phyloP scores from a whole-genome alignment of 2,329 filamentous ascomycete species.

The Seiridium cupressi region DNA sequence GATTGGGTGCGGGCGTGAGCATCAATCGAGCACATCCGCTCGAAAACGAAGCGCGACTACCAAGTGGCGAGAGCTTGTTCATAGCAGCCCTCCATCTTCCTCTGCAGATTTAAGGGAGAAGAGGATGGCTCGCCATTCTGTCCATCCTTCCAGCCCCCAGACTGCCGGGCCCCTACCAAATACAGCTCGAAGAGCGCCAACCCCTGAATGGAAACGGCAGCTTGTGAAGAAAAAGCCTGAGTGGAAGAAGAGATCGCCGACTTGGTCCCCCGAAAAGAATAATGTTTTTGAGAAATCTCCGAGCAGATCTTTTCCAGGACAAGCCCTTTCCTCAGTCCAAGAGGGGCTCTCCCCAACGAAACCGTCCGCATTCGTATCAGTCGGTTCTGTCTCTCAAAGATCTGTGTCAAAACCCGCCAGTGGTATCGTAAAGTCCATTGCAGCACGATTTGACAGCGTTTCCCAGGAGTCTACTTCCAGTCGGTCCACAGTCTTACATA shows the following conservation, averaged over 20 bases:
- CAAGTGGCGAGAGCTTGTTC: conserved; percentile 21
- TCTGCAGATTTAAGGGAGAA: conserved; percentile 20
- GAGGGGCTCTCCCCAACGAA: conserved; percentile 7
- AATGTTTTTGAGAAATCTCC: background rate
- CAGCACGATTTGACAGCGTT: conserved; percentile 48
- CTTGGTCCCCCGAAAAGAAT: conserved; percentile 13
- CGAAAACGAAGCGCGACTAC: conserved; percentile 7
- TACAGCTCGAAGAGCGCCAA: background rate
- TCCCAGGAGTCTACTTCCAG: conserved; percentile 21
- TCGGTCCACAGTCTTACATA: conserved; percentile 5
- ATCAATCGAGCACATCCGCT: too few species aligned
- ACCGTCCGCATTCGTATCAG: conserved; percentile 1
- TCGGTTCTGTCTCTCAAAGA: conserved; percentile 13
- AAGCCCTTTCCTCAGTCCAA: too few species aligned
- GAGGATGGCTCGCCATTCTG: conserved; percentile 17
- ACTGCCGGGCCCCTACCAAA: conserved; percentile 13
- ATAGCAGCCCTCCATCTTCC: conserved; percentile 21
- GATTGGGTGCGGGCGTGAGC: too few species aligned
- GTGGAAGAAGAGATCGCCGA: conserved; percentile 11
- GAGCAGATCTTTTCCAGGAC: background rate
- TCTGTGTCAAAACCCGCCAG: conserved; percentile 22
- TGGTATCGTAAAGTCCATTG: conserved; percentile 46
- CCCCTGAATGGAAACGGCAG: conserved; percentile 18
- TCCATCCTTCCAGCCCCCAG: conserved; percentile 7
- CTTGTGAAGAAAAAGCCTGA: conserved; percentile 10